These are phyloP conservation scores for Mrakiaceae sp. DNA, from an alignment of 1,284 basidiomycete genomes.

Conservation along the genomic window DNA sequence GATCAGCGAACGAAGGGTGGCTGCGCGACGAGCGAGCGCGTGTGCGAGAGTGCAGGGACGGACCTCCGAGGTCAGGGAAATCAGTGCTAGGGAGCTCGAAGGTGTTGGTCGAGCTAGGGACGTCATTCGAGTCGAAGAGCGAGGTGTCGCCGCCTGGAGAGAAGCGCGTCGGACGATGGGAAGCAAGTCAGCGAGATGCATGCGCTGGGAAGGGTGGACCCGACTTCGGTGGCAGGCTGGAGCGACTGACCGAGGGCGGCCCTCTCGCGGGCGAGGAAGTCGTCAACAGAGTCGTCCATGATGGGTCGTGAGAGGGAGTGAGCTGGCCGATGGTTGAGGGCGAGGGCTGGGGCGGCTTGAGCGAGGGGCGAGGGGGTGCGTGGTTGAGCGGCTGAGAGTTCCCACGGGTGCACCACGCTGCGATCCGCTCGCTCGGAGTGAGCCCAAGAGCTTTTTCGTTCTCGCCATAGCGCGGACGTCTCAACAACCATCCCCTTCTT, in stretches of 20 bases:
- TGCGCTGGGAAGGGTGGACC: too few species aligned
- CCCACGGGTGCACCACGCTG: not conserved
- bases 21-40: not conserved
- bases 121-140: constrained; percentile 8
- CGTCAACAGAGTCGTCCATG: constrained; percentile 14
- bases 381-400: not conserved
- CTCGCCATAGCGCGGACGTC: too few species aligned
- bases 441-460: too few species aligned
- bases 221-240: not conserved
- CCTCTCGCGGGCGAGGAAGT: constrained; percentile 12
- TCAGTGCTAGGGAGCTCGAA: constrained; percentile 13
- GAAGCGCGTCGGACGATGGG: not conserved
- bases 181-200: not conserved
- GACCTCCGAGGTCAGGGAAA: constrained; percentile 16
- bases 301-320: not conserved
- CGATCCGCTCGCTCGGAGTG: too few species aligned
- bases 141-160: constrained; percentile 11
- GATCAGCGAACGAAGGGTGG: not conserved
- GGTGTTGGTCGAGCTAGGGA: not conserved
- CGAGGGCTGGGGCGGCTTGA: not conserved
- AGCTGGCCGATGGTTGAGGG: not conserved
- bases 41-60: not conserved
- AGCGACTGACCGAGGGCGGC: constrained; percentile 16
- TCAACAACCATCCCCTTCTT: not conserved
- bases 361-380: not conserved